Base-by-base conservation (phyloP, 257 asterid species). In the Nicotiana obtusifolia region DNA sequence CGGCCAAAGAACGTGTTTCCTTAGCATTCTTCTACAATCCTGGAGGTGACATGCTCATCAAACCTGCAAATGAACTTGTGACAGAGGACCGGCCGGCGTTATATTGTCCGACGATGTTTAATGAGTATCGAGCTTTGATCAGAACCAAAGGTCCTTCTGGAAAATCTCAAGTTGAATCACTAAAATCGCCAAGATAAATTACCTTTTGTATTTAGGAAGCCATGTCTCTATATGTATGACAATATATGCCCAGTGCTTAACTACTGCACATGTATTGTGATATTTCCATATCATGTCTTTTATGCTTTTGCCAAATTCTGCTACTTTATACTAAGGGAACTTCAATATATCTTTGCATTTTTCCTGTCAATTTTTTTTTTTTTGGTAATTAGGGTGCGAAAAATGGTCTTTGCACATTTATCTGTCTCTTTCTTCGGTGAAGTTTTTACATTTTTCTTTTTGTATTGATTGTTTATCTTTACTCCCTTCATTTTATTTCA, bases 1-100 rank as follows among this genome's bases (percentile, higher is more conserved):
- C 91, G 0, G 79, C 4, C 1, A 85, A 85, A 54, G 90, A 86
- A 30, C 57, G 91, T n/a, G 64, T 85, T 0, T 88, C 91, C 0
- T 20, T 86, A 2, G 89, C 91, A 0, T 83, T 86, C 35, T 86
- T 88, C 80, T 88, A 86, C 37, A 88, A 86, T 65, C 91, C 91
- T 5, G 78, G 86, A 19, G 86, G 88, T 11, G 87, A 88, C 3
- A 5, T 67, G 1, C 49, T 80, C 3, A 78, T 88, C 15, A 71
- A 85, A 71, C 90, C 91, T 1, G 88, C 85, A 1, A 67, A 86
- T 3, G 86, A 88, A 41, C 82, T 88, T 10, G 78, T 84, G 16
- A 82, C 80, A 0, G 35, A 37, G 41, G 89, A 84, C 7, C 10
- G 10, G 1, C 82, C 82, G 0, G 82, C 86, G 15, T 49, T 78